A percentile compares a stretch with the other conserved stretches of the same genome.
phyloP scores from a whole-genome alignment of 345 rosid species.

The Salix brachista region DNA sequence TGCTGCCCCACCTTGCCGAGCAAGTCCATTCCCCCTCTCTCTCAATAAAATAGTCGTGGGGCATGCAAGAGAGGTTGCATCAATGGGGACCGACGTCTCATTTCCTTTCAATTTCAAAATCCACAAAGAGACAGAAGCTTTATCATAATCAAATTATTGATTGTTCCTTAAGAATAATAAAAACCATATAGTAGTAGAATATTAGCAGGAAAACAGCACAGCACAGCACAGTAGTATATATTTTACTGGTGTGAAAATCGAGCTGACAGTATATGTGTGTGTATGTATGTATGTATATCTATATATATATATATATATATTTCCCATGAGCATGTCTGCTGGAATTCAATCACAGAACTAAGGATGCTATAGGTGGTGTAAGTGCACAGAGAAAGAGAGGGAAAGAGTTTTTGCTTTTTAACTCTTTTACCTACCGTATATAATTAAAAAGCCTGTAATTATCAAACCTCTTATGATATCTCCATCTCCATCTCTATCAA shows the following conservation, averaged over 20 bases:
- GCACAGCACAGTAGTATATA: not conserved
- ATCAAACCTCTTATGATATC: conserved; percentile 21
- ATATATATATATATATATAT: not conserved
- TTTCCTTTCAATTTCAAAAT: not conserved
- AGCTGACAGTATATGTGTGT: not conserved
- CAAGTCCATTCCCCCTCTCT: not conserved
- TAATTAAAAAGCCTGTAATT: conserved; percentile 25
- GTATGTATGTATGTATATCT: too few species aligned
- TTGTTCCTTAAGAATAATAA: not conserved
- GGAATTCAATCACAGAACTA: conserved; percentile 31
- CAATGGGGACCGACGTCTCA: conserved; percentile 24
- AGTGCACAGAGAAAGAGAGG: conserved; percentile 13
- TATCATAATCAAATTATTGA: not conserved
- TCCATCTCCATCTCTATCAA: not conserved
- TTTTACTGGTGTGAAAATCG: not conserved
- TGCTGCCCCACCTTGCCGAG: conserved; percentile 1
- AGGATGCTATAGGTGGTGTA: conserved; percentile 20
- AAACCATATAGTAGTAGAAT: not conserved
- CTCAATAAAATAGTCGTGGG: conserved; percentile 11
- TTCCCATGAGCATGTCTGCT: conserved; percentile 25
- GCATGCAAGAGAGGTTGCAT: conserved; percentile 24
- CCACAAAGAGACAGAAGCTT: not conserved
- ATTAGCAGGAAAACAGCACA: not conserved
- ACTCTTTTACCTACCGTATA: conserved; percentile 25
- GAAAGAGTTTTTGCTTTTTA: conserved; percentile 31